Percentiles rank a stretch among this genome's conserved stretches.
phyloP scores from a whole-genome alignment of 352 stramenopile genomes.

The Aphanomyces astaci region DNA sequence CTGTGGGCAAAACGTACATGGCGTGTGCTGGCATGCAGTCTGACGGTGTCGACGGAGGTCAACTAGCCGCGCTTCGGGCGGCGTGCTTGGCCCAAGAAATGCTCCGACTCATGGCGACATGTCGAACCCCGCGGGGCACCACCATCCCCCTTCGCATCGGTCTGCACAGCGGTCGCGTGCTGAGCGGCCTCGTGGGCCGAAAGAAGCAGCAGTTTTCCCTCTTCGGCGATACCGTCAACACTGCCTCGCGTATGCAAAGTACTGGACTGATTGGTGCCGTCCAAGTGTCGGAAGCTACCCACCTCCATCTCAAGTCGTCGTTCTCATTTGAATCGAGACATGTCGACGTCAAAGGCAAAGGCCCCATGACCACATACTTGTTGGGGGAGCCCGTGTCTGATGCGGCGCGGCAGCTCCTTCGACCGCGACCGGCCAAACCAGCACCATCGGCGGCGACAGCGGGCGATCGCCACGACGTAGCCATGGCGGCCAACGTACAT shows the following conservation, averaged over 20 bases:
- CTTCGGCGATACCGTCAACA: constrained; percentile 92
- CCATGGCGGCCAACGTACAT: constrained; percentile 63
- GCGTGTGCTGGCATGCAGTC: constrained; percentile 76
- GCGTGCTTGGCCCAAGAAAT: constrained; percentile 75
- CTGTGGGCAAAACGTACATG: constrained; percentile 90
- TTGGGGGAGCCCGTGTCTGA: constrained; percentile 61
- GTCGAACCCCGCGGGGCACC: constrained; percentile 56
- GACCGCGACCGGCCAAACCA: not conserved
- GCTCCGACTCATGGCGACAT: constrained; percentile 56
- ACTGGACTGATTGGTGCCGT: constrained; percentile 66
- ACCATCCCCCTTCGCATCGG: constrained; percentile 85
- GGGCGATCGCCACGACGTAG: constrained; percentile 29
- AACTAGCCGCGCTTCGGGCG: constrained; percentile 45
- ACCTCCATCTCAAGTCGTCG: constrained; percentile 60
- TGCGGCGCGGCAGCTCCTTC: constrained; percentile 34
- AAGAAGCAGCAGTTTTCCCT: constrained; percentile 91
- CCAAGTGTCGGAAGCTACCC: constrained; percentile 73
- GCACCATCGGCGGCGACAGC: not conserved
- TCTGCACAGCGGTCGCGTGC: constrained; percentile 82
- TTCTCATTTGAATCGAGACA: constrained; percentile 69
- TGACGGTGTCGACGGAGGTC: not conserved
- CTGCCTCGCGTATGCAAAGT: constrained; percentile 82
- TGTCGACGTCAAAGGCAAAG: constrained; percentile 83
- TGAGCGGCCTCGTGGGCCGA: constrained; percentile 83
- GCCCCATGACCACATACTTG: constrained; percentile 75